Percentiles rank a stretch among this genome's conserved stretches.
Conservation (phyloP, 345 rosid species). For the Hibiscus mutabilis region DNA sequence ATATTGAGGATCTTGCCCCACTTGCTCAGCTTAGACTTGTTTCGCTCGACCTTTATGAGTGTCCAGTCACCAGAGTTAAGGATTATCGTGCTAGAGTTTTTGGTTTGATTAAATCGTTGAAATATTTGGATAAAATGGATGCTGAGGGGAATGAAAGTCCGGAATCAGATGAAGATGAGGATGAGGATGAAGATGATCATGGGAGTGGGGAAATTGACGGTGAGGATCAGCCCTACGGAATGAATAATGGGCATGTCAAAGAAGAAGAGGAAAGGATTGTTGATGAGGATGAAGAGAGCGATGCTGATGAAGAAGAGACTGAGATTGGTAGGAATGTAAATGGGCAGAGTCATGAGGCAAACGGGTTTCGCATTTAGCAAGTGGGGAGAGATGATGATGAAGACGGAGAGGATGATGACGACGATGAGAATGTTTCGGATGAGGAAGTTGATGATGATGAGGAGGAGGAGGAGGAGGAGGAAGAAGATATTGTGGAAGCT, state of each 20-base stretch:
- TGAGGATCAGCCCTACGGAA: slow-evolving; percentile 37
- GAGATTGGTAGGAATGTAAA: slow-evolving; percentile 28
- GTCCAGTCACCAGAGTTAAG: no score
- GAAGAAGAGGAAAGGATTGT: slow-evolving; percentile 49
- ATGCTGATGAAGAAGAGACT: slow-evolving; percentile 67
- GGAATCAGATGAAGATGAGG: slow-evolving; percentile 44
- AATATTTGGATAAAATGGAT: slow-evolving; percentile 81
- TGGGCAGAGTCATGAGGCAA: slow-evolving; percentile 28
- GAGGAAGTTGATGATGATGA: slow-evolving; percentile 46
- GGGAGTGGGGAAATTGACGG: slow-evolving; percentile 66
- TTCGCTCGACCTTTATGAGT: no score
- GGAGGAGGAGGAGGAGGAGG: slow-evolving; percentile 40
- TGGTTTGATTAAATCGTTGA: slow-evolving; percentile 56
- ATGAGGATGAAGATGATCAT: slow-evolving; percentile 47
- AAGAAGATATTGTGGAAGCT: slow-evolving; percentile 46
- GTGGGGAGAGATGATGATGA: slow-evolving; percentile 31
- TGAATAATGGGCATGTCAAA: slow-evolving; percentile 50
- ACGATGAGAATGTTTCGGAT: slow-evolving; percentile 33
- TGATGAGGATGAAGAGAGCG: slow-evolving; percentile 43
- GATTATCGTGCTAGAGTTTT: no score
- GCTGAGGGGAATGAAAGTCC: slow-evolving; percentile 69
- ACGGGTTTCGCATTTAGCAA: slow-evolving; percentile 39
- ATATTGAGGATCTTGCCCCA: slow-evolving; percentile 63
- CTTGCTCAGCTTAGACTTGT: slow-evolving; percentile 46
- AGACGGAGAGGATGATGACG: slow-evolving; percentile 44